These are phyloP conservation scores for Cystobasidium pallidum DNA, from an alignment of 1,284 basidiomycete genomes.

Conservation along the genomic window DNA sequence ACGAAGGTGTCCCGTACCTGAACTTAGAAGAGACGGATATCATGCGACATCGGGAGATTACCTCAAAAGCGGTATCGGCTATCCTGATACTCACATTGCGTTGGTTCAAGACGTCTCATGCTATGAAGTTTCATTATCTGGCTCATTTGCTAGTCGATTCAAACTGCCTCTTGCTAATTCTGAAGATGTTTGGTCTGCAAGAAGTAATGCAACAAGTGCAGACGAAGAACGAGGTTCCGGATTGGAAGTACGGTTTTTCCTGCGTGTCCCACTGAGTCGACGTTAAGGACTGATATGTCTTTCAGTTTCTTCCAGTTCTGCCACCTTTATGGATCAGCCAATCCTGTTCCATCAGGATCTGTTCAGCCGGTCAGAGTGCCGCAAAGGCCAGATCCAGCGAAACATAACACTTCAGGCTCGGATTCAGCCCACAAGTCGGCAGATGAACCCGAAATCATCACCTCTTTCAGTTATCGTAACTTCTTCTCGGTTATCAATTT, in stretches of 20 bases:
- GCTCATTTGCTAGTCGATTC: constrained; percentile 93
- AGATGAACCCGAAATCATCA: constrained; percentile 86
- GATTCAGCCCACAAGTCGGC: constrained; percentile 60
- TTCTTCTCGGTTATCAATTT: constrained; percentile 99
- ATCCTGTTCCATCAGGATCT: constrained; percentile 50
- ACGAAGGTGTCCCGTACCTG: constrained; percentile 64
- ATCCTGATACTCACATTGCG: constrained; percentile 87
- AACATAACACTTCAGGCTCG: constrained; percentile 62
- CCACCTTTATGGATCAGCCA: constrained; percentile 63
- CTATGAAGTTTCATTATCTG: constrained; percentile 98
- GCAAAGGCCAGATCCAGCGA: constrained; percentile 61
- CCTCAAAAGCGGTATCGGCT: constrained; percentile 93
- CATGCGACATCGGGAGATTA: constrained; percentile 93
- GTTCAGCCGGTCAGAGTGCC: constrained; percentile 64
- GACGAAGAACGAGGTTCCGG: constrained; percentile 83
- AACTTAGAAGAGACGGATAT: constrained; percentile 95
- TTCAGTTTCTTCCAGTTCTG: constrained; percentile 87
- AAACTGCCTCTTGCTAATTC: constrained; percentile 87
- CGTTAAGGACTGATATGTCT: neutral
- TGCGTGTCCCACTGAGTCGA: neutral
- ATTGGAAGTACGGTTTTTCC: constrained; percentile 69
- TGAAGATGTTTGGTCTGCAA: constrained; percentile 98
- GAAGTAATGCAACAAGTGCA: constrained; percentile 82
- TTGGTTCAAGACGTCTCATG: constrained; percentile 98
- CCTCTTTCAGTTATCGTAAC: constrained; percentile 96